Base-by-base conservation (phyloP, 164 flowering plant species). In the Aristolochia fimbriata region DNA sequence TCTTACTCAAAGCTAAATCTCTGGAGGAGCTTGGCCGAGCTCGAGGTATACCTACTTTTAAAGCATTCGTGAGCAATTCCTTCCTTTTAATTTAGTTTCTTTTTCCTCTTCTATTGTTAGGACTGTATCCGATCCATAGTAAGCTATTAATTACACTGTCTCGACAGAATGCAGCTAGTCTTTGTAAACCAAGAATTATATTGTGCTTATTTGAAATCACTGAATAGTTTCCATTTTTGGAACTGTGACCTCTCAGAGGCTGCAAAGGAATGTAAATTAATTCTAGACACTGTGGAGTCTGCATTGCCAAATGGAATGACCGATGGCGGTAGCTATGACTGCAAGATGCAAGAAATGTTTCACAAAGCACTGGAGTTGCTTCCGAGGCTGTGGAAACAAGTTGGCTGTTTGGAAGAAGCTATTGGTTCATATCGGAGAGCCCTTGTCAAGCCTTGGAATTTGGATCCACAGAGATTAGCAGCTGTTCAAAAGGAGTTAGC, bases 291-390 rank as follows among this genome's bases (percentile, higher is more conserved):
- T 6, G 91, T 88, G 52, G 99, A 88, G 70, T 75, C 91, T 22
- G 95, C 95, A 41, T 58, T 90, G 5, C 96, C 97, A 4, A 69
- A 74, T 62, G 97, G 99, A 52, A 73, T 86, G 76, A 75, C 79
- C 1, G 78, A 68, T 46, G 80, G 78, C 15, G 63, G 82, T 24
- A 68, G 68, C 31, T 82, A 82, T 51, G 95, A 86, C 60, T 77
- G 82, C 76, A 94, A 88, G 67, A 68, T 94, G 76, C 85, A 81
- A 65, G 99, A 94, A 61, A 86, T 85, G 80, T 76, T 94, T 63
- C 99, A 90, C 76, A 86, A 70, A 64, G 93, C 95, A 47, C 56
- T 94, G 3, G 91, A 85, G 66, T 75, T 90, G 77, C 93, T 88
- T 55, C 97, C 97, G 3, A 64, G 62, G 60, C 73, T 94, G 37